Conservation (phyloP, 2,329 filamentous ascomycete species). For the Sclerotinia subarctica region DNA sequence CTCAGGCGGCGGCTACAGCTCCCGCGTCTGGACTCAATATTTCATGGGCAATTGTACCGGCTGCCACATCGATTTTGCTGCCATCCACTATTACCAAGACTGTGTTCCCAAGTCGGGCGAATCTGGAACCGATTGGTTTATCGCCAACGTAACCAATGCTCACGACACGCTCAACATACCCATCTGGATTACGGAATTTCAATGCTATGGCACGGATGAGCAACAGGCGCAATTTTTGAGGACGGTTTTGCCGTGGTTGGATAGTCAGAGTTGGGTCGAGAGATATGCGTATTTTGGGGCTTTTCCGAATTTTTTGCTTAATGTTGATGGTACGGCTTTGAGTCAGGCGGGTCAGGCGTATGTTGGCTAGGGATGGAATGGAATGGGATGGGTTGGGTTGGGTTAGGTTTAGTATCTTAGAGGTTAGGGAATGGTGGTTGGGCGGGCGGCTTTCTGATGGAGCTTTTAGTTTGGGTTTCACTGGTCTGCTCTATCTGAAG, state of each 20-base stretch:
- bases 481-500: not conserved
- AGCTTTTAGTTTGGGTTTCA: not conserved
- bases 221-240: conserved; percentile 41
- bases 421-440: not conserved
- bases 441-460: not conserved
- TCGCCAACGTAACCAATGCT: conserved; percentile 42
- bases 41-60: conserved; percentile 43
- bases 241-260: conserved; percentile 44
- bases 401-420: not conserved
- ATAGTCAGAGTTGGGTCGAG: conserved; percentile 41
- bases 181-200: conserved; percentile 46
- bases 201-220: conserved; percentile 37
- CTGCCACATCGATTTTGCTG: conserved; percentile 45
- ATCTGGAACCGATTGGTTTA: conserved; percentile 41
- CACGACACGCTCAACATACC: conserved; percentile 39
- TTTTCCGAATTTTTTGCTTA: conserved; percentile 37
- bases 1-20: conserved; percentile 38
- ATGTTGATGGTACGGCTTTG: conserved; percentile 24
- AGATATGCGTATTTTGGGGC: conserved; percentile 42
- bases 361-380: conserved; percentile 12
- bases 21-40: conserved; percentile 43
- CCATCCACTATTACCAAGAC: conserved; percentile 47
- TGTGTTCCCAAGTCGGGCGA: conserved; percentile 32
- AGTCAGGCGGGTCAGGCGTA: conserved; percentile 24
- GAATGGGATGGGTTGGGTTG: not conserved